These are phyloP conservation scores for Kodamaea anthophila DNA, from an alignment of 1,139 yeast genomes.

Conservation along the genomic window DNA sequence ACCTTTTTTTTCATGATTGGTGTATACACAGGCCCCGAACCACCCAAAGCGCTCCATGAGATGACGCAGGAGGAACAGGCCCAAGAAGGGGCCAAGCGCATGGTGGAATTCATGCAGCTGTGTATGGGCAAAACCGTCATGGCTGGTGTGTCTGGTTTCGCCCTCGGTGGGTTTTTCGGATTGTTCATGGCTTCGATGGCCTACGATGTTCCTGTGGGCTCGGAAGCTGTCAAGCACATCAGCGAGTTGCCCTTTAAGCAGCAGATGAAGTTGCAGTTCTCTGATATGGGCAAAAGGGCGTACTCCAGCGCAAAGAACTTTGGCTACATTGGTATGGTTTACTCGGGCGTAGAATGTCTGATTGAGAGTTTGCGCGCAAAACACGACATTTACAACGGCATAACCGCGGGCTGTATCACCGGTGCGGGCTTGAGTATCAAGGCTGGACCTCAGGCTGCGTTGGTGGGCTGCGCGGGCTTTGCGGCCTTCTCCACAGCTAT, in stretches of 20 bases:
- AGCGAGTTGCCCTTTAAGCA: conserved; percentile 86
- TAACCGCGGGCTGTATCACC: conserved; percentile 89
- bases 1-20: conserved; percentile 16
- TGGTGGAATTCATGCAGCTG: conserved; percentile 80
- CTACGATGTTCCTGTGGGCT: conserved; percentile 73
- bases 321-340: conserved; percentile 90
- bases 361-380: conserved; percentile 84
- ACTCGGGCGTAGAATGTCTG: conserved; percentile 91
- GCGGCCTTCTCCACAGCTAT: conserved; percentile 95
- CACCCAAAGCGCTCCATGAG: conserved; percentile 47
- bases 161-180: conserved; percentile 93
- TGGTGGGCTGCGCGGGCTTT: conserved; percentile 93
- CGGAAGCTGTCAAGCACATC: conserved; percentile 48
- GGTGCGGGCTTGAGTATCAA: conserved; percentile 88
- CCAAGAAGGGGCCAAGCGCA: conserved; percentile 79
- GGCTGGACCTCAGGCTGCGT: conserved; percentile 91
- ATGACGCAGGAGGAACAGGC: conserved; percentile 93
- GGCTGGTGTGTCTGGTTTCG: conserved; percentile 94
- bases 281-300: conserved; percentile 88
- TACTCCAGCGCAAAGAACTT: conserved; percentile 87
- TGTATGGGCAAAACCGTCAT: conserved; percentile 93
- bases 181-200: conserved; percentile 94
- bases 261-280: conserved; percentile 85
- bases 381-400: conserved; percentile 88
- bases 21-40: conserved; percentile 20